phyloP scores from a whole-genome alignment of 2,329 filamentous ascomycete genomes.

The Neofusicoccum ribis region DNA sequence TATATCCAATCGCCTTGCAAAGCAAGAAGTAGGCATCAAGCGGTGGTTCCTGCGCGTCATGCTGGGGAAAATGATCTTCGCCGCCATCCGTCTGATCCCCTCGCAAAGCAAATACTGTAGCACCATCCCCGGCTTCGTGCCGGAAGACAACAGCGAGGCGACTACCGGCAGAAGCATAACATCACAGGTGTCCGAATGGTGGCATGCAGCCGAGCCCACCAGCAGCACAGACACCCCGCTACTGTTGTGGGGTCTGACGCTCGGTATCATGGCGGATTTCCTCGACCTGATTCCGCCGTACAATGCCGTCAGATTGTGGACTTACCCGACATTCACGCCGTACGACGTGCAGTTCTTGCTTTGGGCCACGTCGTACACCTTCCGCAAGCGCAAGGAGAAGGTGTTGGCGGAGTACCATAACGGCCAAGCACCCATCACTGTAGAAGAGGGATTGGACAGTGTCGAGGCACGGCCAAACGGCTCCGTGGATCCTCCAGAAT shows the following conservation, averaged over 20 bases:
- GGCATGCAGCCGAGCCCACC: slow-evolving; percentile 31
- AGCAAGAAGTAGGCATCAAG: slow-evolving; percentile 55
- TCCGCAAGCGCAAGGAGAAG: slow-evolving; percentile 43
- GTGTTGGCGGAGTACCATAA: slow-evolving; percentile 1
- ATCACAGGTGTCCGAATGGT: slow-evolving; percentile 13
- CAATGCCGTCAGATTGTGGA: slow-evolving; percentile 63
- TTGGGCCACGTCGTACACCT: slow-evolving; percentile 59
- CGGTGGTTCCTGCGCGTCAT: slow-evolving; percentile 57
- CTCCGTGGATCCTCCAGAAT: slow-evolving; percentile 32
- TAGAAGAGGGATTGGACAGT: slow-evolving; percentile 30
- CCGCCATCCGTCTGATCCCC: slow-evolving; percentile 63
- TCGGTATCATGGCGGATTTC: slow-evolving; percentile 68
- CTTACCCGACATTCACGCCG: slow-evolving; percentile 67
- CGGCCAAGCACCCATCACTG: slow-evolving; percentile 13
- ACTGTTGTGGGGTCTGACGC: slow-evolving; percentile 67
- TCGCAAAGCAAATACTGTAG: slow-evolving; percentile 61
- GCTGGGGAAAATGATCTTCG: slow-evolving; percentile 68
- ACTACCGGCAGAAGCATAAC: not conserved
- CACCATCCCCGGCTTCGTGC: slow-evolving; percentile 53
- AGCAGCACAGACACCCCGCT: slow-evolving; percentile 48
- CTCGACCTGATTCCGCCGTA: slow-evolving; percentile 66
- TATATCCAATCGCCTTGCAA: slow-evolving; percentile 61
- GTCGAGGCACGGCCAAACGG: slow-evolving; percentile 29
- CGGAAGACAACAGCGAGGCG: slow-evolving; percentile 24
- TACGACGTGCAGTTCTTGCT: slow-evolving; percentile 61